Percentiles rank a stretch among this genome's conserved stretches.
Conservation (phyloP, 768 basidiomycete genomes). For the Austroboletus eburneus region DNA sequence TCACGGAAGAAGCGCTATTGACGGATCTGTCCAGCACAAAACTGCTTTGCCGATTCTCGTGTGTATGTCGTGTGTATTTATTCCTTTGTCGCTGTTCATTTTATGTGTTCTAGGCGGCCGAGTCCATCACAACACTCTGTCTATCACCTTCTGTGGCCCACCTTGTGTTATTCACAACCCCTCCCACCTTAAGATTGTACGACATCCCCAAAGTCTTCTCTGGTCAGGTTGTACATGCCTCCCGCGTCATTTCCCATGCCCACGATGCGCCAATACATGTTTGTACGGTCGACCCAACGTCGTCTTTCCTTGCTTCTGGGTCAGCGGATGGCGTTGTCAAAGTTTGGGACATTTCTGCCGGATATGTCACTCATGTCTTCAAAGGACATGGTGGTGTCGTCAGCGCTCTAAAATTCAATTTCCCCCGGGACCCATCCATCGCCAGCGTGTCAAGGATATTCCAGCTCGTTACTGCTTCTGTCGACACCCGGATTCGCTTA, state of each 20-base stretch:
- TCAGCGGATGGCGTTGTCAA: constrained; percentile 96
- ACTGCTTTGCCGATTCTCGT: constrained; percentile 76
- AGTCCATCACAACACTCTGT: constrained; percentile 79
- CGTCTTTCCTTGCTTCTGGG: constrained; percentile 89
- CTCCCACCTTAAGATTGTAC: constrained; percentile 79
- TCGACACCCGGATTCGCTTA: constrained; percentile 88
- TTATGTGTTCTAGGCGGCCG: constrained; percentile 64
- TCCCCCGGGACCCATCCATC: constrained; percentile 56
- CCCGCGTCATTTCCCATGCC: constrained; percentile 74
- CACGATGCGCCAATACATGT: constrained; percentile 95
- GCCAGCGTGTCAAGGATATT: constrained; percentile 50
- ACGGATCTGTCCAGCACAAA: constrained; percentile 74
- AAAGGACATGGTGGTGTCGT: constrained; percentile 98
- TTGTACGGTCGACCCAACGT: constrained; percentile 78
- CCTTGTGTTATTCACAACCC: constrained; percentile 76
- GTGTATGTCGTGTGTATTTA: constrained; percentile 47
- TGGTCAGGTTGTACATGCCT: constrained; percentile 56
- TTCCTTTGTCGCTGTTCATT: constrained; percentile 1
- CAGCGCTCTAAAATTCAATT: constrained; percentile 84
- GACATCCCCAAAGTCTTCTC: constrained; percentile 56
- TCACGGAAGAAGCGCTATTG: constrained; percentile 79
- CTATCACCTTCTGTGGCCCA: constrained; percentile 71
- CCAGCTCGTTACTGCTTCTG: constrained; percentile 86
- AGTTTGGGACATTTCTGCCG: constrained; percentile 88
- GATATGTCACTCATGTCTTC: constrained; percentile 91